These are phyloP conservation scores for Boeremia lycopersici DNA, from an alignment of 2,329 filamentous ascomycete species.

Conservation along the genomic window DNA sequence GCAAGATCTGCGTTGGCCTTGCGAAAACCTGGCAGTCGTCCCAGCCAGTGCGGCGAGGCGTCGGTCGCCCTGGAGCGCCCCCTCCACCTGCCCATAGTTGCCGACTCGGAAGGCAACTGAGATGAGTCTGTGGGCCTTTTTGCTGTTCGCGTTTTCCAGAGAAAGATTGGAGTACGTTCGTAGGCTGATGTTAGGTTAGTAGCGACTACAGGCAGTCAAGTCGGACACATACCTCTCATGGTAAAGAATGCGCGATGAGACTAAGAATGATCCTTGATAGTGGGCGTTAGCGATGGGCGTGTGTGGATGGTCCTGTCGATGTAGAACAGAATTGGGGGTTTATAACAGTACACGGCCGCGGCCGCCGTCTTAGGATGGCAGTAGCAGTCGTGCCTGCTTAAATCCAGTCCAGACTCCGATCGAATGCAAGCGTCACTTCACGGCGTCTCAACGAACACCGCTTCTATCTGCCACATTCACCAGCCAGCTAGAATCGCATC, in stretches of 20 bases:
- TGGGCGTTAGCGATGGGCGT: neutral
- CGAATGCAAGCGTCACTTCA: neutral
- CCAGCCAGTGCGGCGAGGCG: neutral
- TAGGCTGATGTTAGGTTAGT: neutral
- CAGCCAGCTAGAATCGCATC: constrained; percentile 33
- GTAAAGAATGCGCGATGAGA: neutral
- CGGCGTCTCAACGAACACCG: neutral
- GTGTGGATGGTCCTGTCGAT: neutral
- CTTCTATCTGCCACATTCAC: constrained; percentile 11
- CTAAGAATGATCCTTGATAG: neutral
- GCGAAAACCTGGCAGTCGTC: neutral
- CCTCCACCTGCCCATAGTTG: neutral
- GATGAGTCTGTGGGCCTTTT: neutral
- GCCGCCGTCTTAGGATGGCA: neutral
- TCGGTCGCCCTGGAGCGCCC: neutral
- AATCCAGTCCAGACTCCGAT: neutral
- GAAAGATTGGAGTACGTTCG: neutral
- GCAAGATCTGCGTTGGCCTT: neutral
- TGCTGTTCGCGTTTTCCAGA: too few relatives aligned
- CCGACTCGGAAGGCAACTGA: neutral
- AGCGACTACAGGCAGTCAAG: too few relatives aligned
- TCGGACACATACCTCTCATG: neutral
- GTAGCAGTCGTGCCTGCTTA: neutral
- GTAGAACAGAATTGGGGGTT: neutral
- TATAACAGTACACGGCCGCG: neutral